phyloP scores from a whole-genome alignment of 2,329 filamentous ascomycete genomes.

The Calonectria ilicicola region DNA sequence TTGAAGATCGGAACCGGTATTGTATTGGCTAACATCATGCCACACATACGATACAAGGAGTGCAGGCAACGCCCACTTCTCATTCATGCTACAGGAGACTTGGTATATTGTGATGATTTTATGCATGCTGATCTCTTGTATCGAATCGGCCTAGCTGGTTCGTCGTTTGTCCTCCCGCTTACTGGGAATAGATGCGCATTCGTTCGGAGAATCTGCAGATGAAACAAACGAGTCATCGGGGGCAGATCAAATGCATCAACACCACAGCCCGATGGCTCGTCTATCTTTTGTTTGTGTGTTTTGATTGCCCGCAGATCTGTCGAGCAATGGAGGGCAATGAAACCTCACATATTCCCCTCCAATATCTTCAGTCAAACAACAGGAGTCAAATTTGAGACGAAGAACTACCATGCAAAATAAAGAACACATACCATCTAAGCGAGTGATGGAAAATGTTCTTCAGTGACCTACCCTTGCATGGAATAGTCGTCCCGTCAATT shows the following conservation, averaged over 20 bases:
- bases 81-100: neutral
- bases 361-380: too few relatives aligned
- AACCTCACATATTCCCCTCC: neutral
- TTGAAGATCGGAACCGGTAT: neutral
- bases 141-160: neutral
- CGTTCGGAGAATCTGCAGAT: neutral
- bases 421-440: neutral
- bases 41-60: constrained; percentile 13
- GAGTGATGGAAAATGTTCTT: neutral
- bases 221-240: neutral
- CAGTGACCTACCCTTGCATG: neutral
- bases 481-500: neutral
- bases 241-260: neutral
- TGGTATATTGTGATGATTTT: neutral
- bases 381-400: neutral
- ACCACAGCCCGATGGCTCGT: neutral
- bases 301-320: neutral
- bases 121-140: neutral
- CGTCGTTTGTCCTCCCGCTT: neutral
- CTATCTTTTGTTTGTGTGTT: neutral
- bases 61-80: neutral
- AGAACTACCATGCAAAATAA: neutral
- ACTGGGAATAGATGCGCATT: neutral
- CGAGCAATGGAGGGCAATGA: neutral
- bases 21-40: constrained; percentile 7